These are phyloP conservation scores for Ramaria sp. DNA, from an alignment of 768 basidiomycete genomes.

Conservation along the genomic window DNA sequence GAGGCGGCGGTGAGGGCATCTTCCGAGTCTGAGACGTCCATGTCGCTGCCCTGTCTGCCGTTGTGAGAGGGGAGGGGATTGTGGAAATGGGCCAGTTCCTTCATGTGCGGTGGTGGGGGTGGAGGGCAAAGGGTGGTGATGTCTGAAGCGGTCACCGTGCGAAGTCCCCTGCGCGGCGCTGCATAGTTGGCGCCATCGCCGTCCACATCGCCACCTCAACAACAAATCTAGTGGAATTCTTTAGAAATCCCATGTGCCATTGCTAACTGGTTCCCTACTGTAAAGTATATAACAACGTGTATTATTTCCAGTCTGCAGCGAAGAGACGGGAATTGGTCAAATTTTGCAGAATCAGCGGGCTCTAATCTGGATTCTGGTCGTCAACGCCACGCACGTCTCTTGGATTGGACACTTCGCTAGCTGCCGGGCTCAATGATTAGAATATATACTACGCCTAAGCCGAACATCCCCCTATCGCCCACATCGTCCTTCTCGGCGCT, in stretches of 20 bases:
- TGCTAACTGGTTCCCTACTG: not conserved
- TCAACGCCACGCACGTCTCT: not conserved
- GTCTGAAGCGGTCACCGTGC: slow-evolving; percentile 11
- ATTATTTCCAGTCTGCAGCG: no score
- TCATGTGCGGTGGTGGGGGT: slow-evolving; percentile 15
- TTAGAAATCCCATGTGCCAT: not conserved
- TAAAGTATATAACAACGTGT: no score
- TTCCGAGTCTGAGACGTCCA: slow-evolving; percentile 10
- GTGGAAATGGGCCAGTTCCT: slow-evolving; percentile 8
- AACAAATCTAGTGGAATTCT: not conserved
- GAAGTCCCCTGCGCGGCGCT: slow-evolving; percentile 10
- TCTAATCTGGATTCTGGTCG: not conserved
- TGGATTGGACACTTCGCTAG: not conserved
- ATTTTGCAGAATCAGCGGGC: not conserved
- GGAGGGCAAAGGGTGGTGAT: slow-evolving; percentile 15
- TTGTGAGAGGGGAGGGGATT: slow-evolving; percentile 1
- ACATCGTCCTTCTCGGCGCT: not conserved
- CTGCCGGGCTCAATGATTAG: not conserved
- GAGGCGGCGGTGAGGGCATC: slow-evolving; percentile 27
- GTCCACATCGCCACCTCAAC: slow-evolving; percentile 6
- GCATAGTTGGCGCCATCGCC: slow-evolving; percentile 11
- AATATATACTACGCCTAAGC: not conserved
- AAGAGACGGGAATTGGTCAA: no score
- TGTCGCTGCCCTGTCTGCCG: slow-evolving; percentile 9
- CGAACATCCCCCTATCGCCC: not conserved